phyloP scores from a whole-genome alignment of 164 flowering plant genomes.

The grape (Vitis vinifera) region DNA sequence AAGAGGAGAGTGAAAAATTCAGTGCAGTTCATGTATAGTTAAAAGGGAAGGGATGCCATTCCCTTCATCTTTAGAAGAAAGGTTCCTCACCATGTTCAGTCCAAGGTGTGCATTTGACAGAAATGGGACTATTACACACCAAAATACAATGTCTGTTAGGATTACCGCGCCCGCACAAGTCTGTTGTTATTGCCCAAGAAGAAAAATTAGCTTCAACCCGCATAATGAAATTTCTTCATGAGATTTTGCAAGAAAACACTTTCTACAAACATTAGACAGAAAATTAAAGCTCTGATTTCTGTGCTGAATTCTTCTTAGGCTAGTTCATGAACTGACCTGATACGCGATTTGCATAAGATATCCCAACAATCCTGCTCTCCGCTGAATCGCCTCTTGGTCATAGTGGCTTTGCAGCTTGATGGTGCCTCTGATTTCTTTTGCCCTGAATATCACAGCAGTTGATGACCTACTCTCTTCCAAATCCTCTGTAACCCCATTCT shows the following conservation, averaged over 20 bases:
- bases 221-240: no score
- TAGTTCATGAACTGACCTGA: constrained; percentile 36
- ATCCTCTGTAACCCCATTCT: constrained; percentile 22
- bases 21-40: no score
- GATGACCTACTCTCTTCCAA: constrained; percentile 19
- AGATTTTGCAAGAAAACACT: not conserved
- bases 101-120: constrained; percentile 33
- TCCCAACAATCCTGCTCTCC: constrained; percentile 56
- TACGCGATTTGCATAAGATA: constrained; percentile 48
- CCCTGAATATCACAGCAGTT: constrained; percentile 10
- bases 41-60: no score
- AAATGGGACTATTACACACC: constrained; percentile 77
- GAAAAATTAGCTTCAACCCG: not conserved
- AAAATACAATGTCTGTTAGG: constrained; percentile 83
- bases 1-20: not conserved
- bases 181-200: constrained; percentile 26
- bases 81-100: constrained; percentile 47
- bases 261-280: not conserved
- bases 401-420: constrained; percentile 34
- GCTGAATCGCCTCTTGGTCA: constrained; percentile 25
- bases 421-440: constrained; percentile 13
- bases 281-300: no score
- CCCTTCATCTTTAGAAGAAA: no score
- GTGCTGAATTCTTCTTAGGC: not conserved
- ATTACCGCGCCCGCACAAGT: constrained; percentile 82